Percentiles rank a stretch among this genome's conserved stretches.
Evolutionary conservation across 2,329 filamentous ascomycete genomes (phyloP).

Genomic region (Dactylonectria macrodidyma): DNA sequence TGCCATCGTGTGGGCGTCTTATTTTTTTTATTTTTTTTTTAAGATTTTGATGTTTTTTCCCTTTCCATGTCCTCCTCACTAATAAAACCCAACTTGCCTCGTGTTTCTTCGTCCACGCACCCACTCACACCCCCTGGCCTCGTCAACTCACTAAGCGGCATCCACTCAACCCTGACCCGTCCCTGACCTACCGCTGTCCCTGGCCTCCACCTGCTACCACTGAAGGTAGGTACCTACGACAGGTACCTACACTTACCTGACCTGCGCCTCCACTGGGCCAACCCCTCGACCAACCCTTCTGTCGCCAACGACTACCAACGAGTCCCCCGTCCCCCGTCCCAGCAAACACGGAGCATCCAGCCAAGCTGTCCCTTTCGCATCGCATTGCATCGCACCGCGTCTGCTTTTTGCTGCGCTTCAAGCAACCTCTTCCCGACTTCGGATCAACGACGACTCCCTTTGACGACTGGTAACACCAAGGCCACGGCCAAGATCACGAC

Average conservation of each 20-base stretch:
- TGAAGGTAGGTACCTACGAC: slow-evolving; percentile 4
- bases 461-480: slow-evolving; percentile 26
- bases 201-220: too few relatives aligned
- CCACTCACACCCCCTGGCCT: not conserved
- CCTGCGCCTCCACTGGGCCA: not conserved
- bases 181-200: too few relatives aligned
- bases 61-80: not conserved
- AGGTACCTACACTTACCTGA: slow-evolving; percentile 2
- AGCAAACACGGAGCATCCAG: slow-evolving; percentile 36
- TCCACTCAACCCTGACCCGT: not conserved
- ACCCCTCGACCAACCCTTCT: not conserved
- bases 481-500: slow-evolving; percentile 24
- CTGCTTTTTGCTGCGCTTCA: slow-evolving; percentile 23
- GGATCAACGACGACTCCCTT: slow-evolving; percentile 27
- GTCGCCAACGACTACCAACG: slow-evolving; percentile 33
- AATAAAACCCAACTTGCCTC: slow-evolving; percentile 17
- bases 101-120: slow-evolving; percentile 17
- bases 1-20: not conserved
- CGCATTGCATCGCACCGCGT: slow-evolving; percentile 36
- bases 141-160: slow-evolving; percentile 7
- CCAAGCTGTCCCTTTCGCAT: slow-evolving; percentile 49
- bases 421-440: slow-evolving; percentile 17
- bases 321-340: slow-evolving; percentile 41
- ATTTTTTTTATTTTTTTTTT: not conserved
- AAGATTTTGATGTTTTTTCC: too few relatives aligned